Percentiles rank a stretch among this genome's conserved stretches.
Conservation (phyloP, 2,329 filamentous ascomycete genomes). For the Alternaria burnsii region DNA sequence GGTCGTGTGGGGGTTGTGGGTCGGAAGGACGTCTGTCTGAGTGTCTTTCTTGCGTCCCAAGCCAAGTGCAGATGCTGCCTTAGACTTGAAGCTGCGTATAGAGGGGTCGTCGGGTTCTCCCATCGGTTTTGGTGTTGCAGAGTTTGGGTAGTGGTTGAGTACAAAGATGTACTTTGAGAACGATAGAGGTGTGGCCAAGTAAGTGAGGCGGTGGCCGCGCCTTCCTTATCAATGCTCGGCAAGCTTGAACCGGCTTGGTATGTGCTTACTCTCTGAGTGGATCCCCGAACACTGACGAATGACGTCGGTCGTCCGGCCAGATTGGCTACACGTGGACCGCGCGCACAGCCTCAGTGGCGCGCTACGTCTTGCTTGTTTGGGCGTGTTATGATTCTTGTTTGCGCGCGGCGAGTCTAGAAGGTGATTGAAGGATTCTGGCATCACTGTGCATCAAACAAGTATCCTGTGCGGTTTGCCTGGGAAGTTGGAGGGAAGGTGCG, state of each 20-base stretch:
- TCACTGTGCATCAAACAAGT: neutral
- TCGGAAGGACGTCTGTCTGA: constrained; percentile 40
- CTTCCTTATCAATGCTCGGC: constrained; percentile 30
- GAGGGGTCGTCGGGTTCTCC: constrained; percentile 63
- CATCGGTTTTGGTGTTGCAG: constrained; percentile 55
- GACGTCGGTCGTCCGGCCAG: constrained; percentile 11
- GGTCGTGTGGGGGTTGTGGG: constrained; percentile 32
- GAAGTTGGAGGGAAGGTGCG: neutral
- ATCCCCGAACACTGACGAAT: constrained; percentile 5
- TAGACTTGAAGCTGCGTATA: constrained; percentile 61
- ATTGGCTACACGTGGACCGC: constrained; percentile 6
- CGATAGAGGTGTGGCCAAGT: constrained; percentile 9
- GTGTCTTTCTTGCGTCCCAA: constrained; percentile 50
- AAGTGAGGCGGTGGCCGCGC: constrained; percentile 31
- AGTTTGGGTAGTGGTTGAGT: constrained; percentile 18
- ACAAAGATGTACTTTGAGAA: constrained; percentile 20
- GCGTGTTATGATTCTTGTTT: neutral
- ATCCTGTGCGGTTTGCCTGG: neutral
- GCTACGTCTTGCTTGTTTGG: neutral
- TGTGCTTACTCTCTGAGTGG: neutral
- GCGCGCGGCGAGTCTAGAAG: neutral
- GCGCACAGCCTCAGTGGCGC: constrained; percentile 19
- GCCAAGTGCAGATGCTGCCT: constrained; percentile 57
- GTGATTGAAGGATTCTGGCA: neutral
- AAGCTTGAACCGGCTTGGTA: constrained; percentile 15